These are phyloP conservation scores for Ceratocystis destructans DNA, from an alignment of 2,329 filamentous ascomycete species.

Conservation along the genomic window DNA sequence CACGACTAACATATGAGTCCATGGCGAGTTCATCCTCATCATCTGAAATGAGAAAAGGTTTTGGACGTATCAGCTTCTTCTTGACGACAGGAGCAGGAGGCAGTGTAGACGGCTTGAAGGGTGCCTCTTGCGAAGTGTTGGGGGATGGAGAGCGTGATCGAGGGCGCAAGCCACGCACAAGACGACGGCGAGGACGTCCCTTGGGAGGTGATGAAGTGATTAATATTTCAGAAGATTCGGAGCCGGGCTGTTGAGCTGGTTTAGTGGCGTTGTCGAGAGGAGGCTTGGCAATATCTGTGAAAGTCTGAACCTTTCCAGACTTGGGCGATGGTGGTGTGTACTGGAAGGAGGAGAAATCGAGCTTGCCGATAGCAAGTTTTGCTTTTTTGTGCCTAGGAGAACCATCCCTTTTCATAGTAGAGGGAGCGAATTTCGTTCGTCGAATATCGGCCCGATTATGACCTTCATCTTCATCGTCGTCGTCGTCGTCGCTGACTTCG, in stretches of 20 bases:
- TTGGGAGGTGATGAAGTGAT: not conserved
- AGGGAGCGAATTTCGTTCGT: conserved; percentile 39
- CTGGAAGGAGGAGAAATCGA: conserved; percentile 16
- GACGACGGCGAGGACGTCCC: conserved; percentile 13
- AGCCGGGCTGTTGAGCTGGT: not conserved
- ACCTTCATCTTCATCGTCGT: conserved; percentile 38
- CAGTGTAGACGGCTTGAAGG: not conserved
- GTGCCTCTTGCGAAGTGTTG: not conserved
- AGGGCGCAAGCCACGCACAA: conserved; percentile 21
- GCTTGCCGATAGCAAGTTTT: conserved; percentile 8
- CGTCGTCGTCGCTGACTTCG: conserved; percentile 34
- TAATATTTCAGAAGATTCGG: not conserved
- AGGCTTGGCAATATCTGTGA: not conserved
- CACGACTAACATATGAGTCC: conserved; percentile 21
- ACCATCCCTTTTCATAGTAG: not conserved
- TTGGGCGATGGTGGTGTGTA: conserved; percentile 16
- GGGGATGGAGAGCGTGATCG: conserved; percentile 18
- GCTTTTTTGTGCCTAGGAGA: conserved; percentile 8
- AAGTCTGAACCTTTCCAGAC: conserved; percentile 7
- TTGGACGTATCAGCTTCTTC: conserved; percentile 7
- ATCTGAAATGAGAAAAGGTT: conserved; percentile 24
- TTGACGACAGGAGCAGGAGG: conserved; percentile 3
- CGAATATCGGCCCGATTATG: conserved; percentile 48
- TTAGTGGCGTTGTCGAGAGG: not conserved
- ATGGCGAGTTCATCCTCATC: conserved; percentile 32